phyloP scores from a whole-genome alignment of 139 green algal genomes.

The Bryopsis sp. region DNA sequence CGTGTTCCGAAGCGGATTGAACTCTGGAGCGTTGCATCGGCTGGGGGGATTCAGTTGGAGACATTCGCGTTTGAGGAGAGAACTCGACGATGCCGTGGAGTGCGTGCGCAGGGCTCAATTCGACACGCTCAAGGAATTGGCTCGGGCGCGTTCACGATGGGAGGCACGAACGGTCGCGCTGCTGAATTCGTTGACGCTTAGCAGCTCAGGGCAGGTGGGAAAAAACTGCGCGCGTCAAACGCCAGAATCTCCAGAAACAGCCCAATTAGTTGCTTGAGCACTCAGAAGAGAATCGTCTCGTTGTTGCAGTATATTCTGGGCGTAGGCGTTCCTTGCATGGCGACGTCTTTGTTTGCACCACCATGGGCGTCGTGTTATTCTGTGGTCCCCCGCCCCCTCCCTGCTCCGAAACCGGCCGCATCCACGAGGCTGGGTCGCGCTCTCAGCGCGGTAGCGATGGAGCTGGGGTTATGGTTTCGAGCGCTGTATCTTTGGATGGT shows the following conservation, averaged over 20 bases:
- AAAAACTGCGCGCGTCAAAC: background rate
- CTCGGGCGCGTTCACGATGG: too few species aligned
- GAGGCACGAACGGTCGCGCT: background rate
- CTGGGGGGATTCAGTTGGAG: background rate
- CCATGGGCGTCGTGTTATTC: background rate
- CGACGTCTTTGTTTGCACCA: background rate
- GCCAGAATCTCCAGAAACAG: background rate
- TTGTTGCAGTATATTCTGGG: background rate
- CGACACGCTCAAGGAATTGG: background rate
- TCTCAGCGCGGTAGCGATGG: background rate
- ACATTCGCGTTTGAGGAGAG: background rate
- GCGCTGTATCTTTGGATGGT: conserved; percentile 50
- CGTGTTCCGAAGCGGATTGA: background rate
- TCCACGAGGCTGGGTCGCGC: background rate
- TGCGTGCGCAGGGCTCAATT: background rate
- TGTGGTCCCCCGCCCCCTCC: background rate
- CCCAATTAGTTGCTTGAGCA: background rate
- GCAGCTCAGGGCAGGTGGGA: background rate
- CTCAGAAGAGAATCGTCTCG: background rate
- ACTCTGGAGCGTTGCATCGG: background rate
- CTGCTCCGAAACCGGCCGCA: background rate
- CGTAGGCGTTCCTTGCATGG: background rate
- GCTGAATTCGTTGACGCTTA: background rate
- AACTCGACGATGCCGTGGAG: background rate
- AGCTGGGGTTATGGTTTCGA: conserved; percentile 33